Base-by-base conservation (phyloP, 2,329 filamentous ascomycete species). In the Claviceps paspali region DNA sequence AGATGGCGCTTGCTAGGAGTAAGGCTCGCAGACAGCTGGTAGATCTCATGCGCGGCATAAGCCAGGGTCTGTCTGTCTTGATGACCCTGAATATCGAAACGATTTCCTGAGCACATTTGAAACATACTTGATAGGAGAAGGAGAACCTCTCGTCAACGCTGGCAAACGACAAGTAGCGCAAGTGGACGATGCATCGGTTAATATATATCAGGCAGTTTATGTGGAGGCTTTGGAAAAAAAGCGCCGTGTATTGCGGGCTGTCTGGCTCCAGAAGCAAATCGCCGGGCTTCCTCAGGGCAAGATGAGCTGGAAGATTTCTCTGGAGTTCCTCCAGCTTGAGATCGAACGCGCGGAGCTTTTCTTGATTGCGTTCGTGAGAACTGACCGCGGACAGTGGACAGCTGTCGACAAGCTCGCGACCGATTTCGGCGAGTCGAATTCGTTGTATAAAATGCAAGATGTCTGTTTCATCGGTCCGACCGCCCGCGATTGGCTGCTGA, bases 121-220 rank as follows among this genome's bases (percentile, higher is more conserved):
- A 29, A 12, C 38, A 37, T 14, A 35, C 15, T 6, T 28, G 21
- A 21, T 30, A 35, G n/a, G 30, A 37, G 11, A 32, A 32, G n/a
- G 38, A 22, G 21, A 37, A 40, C 4, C 9, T 40, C 14, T 26
- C 12, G 7, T 28, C 27, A 9, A 31, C 15, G 26, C 5, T 31
- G 14, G 26, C 31, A 23, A 34, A 27, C 11, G 38, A 30, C 12
- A 37, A 19, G 35, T 34, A 40, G 12, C 27, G 35, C 24, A 40
- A 12, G 14, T 40, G 30, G 12, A 32, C 24, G 15, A 40, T 30
- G 34, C 35, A 40, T n/a, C 35, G 29, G 26, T 26, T 7, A n/a
- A 35, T 15, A 26, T 40, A 40, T 6, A 40, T 26, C 12, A 40
- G 11, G 26, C 26, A 35, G 38, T 40, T 37, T 12, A 40, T 15